Evolutionary conservation across 805 yeast genomes (phyloP).

Genomic region (Cyberlindnera xishuangbannaensis): DNA sequence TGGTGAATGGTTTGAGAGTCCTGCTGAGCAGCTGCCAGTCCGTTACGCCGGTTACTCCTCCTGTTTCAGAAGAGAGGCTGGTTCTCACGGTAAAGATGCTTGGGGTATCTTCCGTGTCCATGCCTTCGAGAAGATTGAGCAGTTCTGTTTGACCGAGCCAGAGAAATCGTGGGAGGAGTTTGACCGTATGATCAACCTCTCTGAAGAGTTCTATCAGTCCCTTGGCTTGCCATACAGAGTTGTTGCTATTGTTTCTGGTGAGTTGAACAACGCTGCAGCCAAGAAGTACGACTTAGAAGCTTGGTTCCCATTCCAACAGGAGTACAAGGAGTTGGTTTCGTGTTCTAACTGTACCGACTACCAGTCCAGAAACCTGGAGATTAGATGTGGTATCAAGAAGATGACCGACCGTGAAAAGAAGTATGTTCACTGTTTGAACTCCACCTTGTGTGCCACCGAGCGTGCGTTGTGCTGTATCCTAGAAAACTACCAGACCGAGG

Average conservation of each 20-base stretch:
- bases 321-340: slow-evolving; percentile 95
- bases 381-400: slow-evolving; percentile 97
- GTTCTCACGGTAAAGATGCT: slow-evolving; percentile 98
- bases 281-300: slow-evolving; percentile 98
- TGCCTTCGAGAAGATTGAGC: slow-evolving; percentile 97
- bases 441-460: slow-evolving; percentile 96
- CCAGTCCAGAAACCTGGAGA: slow-evolving; percentile 97
- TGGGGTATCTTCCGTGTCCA: slow-evolving; percentile 99
- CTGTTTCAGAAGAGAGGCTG: slow-evolving; percentile 99
- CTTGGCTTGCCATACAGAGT: slow-evolving; percentile 93
- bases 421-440: slow-evolving; percentile 97
- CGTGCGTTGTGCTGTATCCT: slow-evolving; percentile 96
- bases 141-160: slow-evolving; percentile 92
- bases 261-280: slow-evolving; percentile 98
- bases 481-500: slow-evolving; percentile 97
- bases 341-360: slow-evolving; percentile 99
- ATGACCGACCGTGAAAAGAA: slow-evolving; percentile 93
- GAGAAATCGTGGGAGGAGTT: slow-evolving; percentile 98
- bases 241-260: slow-evolving; percentile 97
- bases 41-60: slow-evolving; percentile 98
- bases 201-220: slow-evolving; percentile 91
- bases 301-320: slow-evolving; percentile 99
- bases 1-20: slow-evolving; percentile 97
- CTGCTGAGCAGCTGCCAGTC: slow-evolving; percentile 92
- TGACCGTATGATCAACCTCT: slow-evolving; percentile 84